These are phyloP conservation scores for Austroboletus festivus DNA, from an alignment of 768 basidiomycete species.

Conservation along the genomic window DNA sequence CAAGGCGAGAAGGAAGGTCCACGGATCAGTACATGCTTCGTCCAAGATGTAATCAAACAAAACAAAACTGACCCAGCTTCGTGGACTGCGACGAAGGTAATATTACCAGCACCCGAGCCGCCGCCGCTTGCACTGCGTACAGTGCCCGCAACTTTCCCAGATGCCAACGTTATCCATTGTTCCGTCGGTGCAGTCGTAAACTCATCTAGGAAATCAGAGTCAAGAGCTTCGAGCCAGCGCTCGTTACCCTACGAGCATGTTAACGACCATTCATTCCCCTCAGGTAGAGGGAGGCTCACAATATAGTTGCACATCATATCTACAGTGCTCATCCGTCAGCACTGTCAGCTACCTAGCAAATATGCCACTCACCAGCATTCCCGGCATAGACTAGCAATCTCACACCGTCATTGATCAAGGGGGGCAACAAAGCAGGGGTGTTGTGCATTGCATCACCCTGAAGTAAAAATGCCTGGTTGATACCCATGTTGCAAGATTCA, in stretches of 20 bases:
- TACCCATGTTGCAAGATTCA: conserved; percentile 69
- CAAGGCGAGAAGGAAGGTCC: conserved; percentile 9
- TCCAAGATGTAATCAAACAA: background rate
- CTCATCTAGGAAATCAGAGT: conserved; percentile 58
- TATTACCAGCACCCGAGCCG: conserved; percentile 70
- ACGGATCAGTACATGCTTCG: conserved; percentile 5
- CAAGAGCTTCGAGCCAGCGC: conserved; percentile 66
- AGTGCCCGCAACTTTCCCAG: conserved; percentile 59
- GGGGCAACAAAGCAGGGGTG: conserved; percentile 71
- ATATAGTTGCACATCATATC: conserved; percentile 91
- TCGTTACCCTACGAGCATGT: conserved; percentile 58
- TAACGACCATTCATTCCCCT: background rate
- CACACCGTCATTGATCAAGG: conserved; percentile 79
- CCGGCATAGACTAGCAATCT: conserved; percentile 88
- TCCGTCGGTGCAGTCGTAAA: conserved; percentile 48
- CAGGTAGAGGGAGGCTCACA: conserved; percentile 33
- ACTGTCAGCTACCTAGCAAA: background rate
- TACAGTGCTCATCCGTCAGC: conserved; percentile 22
- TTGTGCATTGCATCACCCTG: conserved; percentile 90
- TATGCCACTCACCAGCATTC: conserved; percentile 56
- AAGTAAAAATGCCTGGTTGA: conserved; percentile 76
- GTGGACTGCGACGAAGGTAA: conserved; percentile 75
- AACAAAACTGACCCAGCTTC: conserved; percentile 68
- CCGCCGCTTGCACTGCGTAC: conserved; percentile 68
- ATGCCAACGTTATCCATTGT: conserved; percentile 54